Evolutionary conservation across 2,329 filamentous ascomycete genomes (phyloP), one percentile per base, ranked within the genome.

Genomic region (Cladosporium sp.): DNA sequence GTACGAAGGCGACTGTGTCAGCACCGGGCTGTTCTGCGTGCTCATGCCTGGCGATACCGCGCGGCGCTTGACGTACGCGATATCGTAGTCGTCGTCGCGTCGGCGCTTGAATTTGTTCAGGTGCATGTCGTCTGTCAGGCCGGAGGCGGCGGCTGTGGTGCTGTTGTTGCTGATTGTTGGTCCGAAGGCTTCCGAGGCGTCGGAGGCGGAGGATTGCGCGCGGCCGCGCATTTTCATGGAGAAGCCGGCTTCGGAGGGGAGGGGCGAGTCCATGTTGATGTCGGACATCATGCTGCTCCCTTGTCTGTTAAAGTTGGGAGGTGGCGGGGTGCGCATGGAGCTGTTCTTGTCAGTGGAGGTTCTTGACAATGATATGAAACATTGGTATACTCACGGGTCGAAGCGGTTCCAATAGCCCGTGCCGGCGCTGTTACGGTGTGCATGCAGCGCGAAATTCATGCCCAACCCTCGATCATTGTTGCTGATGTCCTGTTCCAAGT

Each of bases 11-110:
- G 88, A 92, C 65, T 96, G 89, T 60, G 77, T 74, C 52, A 92
- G 80, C 30, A 96, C 78, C 1, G 92, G 92, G 55, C 88, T 95
- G 69, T 92, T 95, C 62, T 95, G 89, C 1, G 86, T 85, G 66
- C 89, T 95, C 77, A 96, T 84, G 13, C 91, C 89, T 0, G 92
- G 92, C 53, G 88, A 93, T 2, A 97, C 92, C 19, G 92, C 92
- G 38, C 92, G 82, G 13, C 92, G 82, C 71, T 97, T 97, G 73
- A 96, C 91, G 54, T 85, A 88, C 34, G 84, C 80, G 2, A 88
- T 85, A 64, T 97, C 91, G 52, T 96, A 86, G 62, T 96, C 91
- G 62, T 96, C 90, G 55, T 96, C 92, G 50, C 90, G 80, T 18
- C 89, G 82, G n/a, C 92, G 84, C 67, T 92, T 93, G 67, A 67